phyloP scores from a whole-genome alignment of 2,329 filamentous ascomycete genomes.

The Fusarium tupiense region DNA sequence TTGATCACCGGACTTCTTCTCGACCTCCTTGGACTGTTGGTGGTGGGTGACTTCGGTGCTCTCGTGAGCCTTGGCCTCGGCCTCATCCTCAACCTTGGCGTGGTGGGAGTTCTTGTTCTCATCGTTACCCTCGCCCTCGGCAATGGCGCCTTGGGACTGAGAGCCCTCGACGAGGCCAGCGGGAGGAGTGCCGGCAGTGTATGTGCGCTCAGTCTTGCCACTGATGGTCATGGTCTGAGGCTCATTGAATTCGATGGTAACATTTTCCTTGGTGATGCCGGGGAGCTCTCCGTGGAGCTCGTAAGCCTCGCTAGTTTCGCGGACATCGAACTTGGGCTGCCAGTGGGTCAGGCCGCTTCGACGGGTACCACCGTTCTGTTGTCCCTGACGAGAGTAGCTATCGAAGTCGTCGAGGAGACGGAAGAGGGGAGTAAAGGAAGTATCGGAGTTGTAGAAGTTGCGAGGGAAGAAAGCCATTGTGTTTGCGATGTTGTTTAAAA shows the following conservation, averaged over 20 bases:
- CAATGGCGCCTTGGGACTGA: constrained; percentile 51
- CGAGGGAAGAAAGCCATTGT: constrained; percentile 71
- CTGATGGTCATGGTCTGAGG: constrained; percentile 76
- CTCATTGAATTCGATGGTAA: constrained; percentile 83
- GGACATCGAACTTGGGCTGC: constrained; percentile 81
- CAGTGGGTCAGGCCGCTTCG: constrained; percentile 62
- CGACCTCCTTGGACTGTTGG: constrained; percentile 40
- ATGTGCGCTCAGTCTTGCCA: constrained; percentile 73
- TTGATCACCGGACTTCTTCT: constrained; percentile 51
- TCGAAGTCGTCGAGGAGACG: constrained; percentile 72
- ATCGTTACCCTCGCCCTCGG: constrained; percentile 53
- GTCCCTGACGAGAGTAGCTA: constrained; percentile 58
- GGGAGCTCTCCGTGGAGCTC: constrained; percentile 85
- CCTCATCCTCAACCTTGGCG: constrained; percentile 73
- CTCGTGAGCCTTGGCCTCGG: constrained; percentile 29
- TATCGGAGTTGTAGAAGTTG: constrained; percentile 59
- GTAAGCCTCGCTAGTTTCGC: constrained; percentile 73
- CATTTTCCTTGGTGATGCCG: constrained; percentile 76
- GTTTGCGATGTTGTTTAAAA: constrained; percentile 38
- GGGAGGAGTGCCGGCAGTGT: constrained; percentile 63
- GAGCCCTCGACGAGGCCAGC: constrained; percentile 59
- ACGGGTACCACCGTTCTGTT: constrained; percentile 31
- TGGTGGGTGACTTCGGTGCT: constrained; percentile 38
- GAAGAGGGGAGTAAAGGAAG: constrained; percentile 69
- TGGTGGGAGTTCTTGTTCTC: constrained; percentile 58